These are phyloP conservation scores for Linum lewisii DNA, from an alignment of 345 rosid genomes.

Conservation along the genomic window DNA sequence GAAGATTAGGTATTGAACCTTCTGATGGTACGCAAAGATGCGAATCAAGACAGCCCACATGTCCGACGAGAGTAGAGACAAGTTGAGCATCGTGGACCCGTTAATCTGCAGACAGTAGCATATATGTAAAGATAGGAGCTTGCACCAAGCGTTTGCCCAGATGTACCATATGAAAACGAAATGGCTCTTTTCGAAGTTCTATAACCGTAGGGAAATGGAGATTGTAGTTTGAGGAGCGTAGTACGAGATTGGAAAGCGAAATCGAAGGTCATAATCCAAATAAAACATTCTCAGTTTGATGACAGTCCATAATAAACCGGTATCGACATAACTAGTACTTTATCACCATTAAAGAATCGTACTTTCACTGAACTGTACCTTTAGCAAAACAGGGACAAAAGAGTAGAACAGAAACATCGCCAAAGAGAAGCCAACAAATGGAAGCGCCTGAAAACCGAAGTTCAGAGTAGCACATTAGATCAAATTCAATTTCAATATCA, in stretches of 20 bases:
- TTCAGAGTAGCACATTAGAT: background rate
- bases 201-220: too few species aligned
- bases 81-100: slow-evolving; percentile 86
- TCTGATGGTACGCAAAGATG: slow-evolving; percentile 71
- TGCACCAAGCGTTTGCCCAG: too few species aligned
- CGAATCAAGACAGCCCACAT: slow-evolving; percentile 95
- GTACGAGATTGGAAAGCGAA: too few species aligned
- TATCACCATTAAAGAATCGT: background rate
- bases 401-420: slow-evolving; percentile 80
- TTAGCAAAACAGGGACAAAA: slow-evolving; percentile 63
- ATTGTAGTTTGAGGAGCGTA: too few species aligned
- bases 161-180: too few species aligned
- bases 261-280: background rate
- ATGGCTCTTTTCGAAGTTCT: too few species aligned
- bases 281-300: background rate
- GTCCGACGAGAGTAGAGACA: slow-evolving; percentile 83
- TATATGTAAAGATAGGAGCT: background rate
- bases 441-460: slow-evolving; percentile 45
- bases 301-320: background rate
- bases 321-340: slow-evolving; percentile 3
- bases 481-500: background rate
- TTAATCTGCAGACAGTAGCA: slow-evolving; percentile 32
- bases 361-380: slow-evolving; percentile 33
- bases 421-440: slow-evolving; percentile 49
- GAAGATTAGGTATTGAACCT: slow-evolving; percentile 34